phyloP scores from a whole-genome alignment of 2,329 filamentous ascomycete species.

The Phialophora tarda region DNA sequence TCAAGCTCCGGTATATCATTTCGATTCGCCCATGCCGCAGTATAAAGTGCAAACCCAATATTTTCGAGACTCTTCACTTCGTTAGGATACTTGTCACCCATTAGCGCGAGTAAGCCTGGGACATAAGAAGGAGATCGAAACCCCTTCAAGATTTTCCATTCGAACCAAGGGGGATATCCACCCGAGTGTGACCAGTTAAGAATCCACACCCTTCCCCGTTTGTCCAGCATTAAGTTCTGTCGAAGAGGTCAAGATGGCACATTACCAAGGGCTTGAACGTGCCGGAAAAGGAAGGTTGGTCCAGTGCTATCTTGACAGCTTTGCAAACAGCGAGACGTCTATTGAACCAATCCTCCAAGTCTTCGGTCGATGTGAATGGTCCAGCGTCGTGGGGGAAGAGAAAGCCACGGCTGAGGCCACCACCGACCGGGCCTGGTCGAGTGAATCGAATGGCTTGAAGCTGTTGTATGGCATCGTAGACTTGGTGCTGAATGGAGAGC shows the following conservation, averaged over 20 bases:
- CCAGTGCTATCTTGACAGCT: not conserved
- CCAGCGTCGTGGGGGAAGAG: not conserved
- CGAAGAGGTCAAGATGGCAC: conserved; percentile 5
- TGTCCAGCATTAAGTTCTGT: conserved; percentile 8
- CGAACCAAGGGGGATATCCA: conserved; percentile 9
- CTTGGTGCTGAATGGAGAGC: conserved; percentile 3
- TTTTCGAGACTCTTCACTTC: not conserved
- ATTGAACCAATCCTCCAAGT: conserved; percentile 9
- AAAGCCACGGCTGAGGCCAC: not conserved
- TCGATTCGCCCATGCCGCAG: not conserved
- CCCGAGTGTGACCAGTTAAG: not conserved
- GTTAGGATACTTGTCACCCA: conserved; percentile 2
- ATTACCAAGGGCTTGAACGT: conserved; percentile 9
- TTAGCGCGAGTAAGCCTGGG: not conserved
- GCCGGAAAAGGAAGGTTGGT: not conserved
- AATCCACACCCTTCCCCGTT: not conserved
- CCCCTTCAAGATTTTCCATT: not conserved
- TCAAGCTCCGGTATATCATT: not conserved
- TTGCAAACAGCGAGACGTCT: not conserved
- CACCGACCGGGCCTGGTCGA: conserved; percentile 4
- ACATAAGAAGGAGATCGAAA: not conserved
- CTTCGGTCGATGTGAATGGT: conserved; percentile 9
- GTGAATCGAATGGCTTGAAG: conserved; percentile 9
- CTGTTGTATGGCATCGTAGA: conserved; percentile 7
- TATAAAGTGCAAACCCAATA: not conserved